Base-by-base conservation (phyloP, 2,329 filamentous ascomycete species). In the Dothideomycetidae sp. region DNA sequence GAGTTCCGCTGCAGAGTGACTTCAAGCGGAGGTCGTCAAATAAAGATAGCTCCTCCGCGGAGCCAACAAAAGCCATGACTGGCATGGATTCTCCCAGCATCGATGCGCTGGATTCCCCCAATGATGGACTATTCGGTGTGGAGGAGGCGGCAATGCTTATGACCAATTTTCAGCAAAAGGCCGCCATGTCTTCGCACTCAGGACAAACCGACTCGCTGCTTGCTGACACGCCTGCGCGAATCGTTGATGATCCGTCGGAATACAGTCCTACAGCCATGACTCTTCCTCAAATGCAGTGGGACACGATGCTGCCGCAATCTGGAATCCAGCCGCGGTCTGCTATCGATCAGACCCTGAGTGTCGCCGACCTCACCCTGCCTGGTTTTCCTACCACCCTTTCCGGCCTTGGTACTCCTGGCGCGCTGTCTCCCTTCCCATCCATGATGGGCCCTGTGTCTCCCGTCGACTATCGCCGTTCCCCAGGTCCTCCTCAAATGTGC, bases 81-180 rank as follows among this genome's bases (percentile, higher is more conserved):
- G 73, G 78, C 45, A 74, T 93, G 50, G 90, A 96, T 55, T 77
- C 84, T 33, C 77, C 83, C 32, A 79, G 83, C 39, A 66, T 94
- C 51, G 86, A 94, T 63, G 85, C 93, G 61, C 85, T 96, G 54
- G 85, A 93, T 61, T 81, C 80, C 52, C 82, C 78, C 62, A 82
- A 78, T 58, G 88, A 94, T 59, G 80, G 78, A 57, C 80, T 88
- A 62, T 86, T 94, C 55, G 90, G 94, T 58, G 81, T 94, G 54
- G 88, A 98, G 69, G 85, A 88, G 51, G 90, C 90, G 50, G 90
- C 90, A 50, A 94, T 96, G 84, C 75, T 98, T 59, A 92, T 98
- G 67, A 90, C 88, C 56, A 86, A 96, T 64, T 80, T 96, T 56
- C 88, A 93, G 64, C 85, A 94, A 67, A 94, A 94, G 68, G 54